Conservation (phyloP, 1,139 yeast species). For the Yamadazyma jaroonii region DNA sequence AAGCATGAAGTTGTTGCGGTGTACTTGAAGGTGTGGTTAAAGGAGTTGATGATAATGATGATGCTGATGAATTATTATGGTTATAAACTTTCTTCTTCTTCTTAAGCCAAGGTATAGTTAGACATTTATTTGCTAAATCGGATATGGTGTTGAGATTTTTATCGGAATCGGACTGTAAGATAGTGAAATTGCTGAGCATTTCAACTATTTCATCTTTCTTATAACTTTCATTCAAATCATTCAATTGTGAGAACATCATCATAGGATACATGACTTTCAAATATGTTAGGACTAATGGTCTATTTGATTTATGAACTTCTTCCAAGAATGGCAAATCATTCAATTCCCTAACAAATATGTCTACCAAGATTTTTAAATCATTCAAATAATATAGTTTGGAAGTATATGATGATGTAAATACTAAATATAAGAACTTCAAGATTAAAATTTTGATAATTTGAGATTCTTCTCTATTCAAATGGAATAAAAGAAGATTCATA, state of each 20-base stretch:
- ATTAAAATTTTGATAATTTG: slow-evolving; percentile 72
- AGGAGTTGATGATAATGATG: slow-evolving; percentile 10
- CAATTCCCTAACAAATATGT: slow-evolving; percentile 78
- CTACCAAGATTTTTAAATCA: slow-evolving; percentile 83
- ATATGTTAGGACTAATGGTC: slow-evolving; percentile 64
- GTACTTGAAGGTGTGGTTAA: slow-evolving; percentile 1
- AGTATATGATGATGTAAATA: slow-evolving; percentile 67
- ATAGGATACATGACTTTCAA: slow-evolving; percentile 74
- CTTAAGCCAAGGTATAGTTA: slow-evolving; percentile 56
- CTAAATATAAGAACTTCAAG: slow-evolving; percentile 70
- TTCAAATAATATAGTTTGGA: slow-evolving; percentile 74
- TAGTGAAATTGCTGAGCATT: slow-evolving; percentile 46
- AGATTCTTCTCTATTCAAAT: slow-evolving; percentile 77
- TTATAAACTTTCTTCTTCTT: slow-evolving; percentile 7
- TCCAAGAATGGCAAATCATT: slow-evolving; percentile 52
- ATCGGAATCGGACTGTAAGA: slow-evolving; percentile 11
- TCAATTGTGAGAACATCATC: slow-evolving; percentile 62
- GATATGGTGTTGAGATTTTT: slow-evolving; percentile 38
- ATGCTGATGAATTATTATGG: slow-evolving; percentile 10
- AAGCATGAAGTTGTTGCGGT: slow-evolving; percentile 1
- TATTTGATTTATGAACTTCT: slow-evolving; percentile 47
- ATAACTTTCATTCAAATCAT: slow-evolving; percentile 47
- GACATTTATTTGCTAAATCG: slow-evolving; percentile 61
- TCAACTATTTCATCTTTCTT: slow-evolving; percentile 54
- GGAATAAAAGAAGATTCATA: slow-evolving; percentile 41